A percentile compares a stretch with the other conserved stretches of the same genome.
Conservation (phyloP, 2,329 filamentous ascomycete genomes). For the Cladophialophora immunda region DNA sequence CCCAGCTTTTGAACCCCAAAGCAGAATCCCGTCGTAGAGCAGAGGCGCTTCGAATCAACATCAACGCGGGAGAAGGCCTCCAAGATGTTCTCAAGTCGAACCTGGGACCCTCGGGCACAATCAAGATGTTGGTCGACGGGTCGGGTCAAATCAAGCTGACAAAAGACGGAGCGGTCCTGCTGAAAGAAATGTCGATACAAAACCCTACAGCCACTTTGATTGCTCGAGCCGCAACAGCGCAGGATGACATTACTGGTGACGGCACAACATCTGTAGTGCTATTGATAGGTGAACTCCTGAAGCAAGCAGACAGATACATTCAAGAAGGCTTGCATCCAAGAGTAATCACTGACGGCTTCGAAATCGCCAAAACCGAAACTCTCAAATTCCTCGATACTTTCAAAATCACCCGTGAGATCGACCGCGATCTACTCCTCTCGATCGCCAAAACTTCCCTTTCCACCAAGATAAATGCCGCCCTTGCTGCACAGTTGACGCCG, state of each 20-base stretch:
- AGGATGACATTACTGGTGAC: constrained; percentile 98
- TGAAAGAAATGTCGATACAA: constrained; percentile 69
- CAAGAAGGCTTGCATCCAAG: constrained; percentile 95
- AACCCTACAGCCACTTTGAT: constrained; percentile 85
- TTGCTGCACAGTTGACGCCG: constrained; percentile 90
- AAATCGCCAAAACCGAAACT: constrained; percentile 92
- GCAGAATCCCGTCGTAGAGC: constrained; percentile 97
- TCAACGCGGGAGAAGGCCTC: constrained; percentile 91
- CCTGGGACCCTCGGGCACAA: constrained; percentile 88
- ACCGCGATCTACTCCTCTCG: constrained; percentile 90
- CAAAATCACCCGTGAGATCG: constrained; percentile 86
- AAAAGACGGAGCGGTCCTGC: constrained; percentile 92
- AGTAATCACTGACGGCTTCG: constrained; percentile 96
- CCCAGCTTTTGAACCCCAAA: constrained; percentile 98
- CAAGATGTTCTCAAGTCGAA: constrained; percentile 97
- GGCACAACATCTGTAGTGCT: constrained; percentile 97
- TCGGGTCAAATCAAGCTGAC: constrained; percentile 94
- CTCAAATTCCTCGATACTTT: constrained; percentile 95
- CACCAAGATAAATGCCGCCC: constrained; percentile 89
- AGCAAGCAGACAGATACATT: constrained; percentile 97
- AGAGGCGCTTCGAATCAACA: constrained; percentile 97
- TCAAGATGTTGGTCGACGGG: constrained; percentile 89
- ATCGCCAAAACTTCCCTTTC: constrained; percentile 94
- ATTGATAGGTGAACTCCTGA: constrained; percentile 93
- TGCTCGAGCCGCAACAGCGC: constrained; percentile 86